These are phyloP conservation scores for Crucibulum laeve DNA, from an alignment of 768 basidiomycete genomes.

Conservation along the genomic window DNA sequence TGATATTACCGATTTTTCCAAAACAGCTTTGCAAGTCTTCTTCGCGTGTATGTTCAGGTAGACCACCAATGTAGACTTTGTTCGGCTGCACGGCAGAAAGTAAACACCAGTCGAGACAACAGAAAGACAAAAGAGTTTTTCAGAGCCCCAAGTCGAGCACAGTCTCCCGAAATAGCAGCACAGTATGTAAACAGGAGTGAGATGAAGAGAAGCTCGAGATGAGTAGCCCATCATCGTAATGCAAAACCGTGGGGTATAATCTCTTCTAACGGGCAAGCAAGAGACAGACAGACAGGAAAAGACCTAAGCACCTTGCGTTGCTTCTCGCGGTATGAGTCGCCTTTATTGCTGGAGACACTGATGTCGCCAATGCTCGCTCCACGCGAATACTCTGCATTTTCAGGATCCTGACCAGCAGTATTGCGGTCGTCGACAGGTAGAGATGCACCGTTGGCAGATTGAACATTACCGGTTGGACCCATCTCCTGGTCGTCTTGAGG, in stretches of 20 bases:
- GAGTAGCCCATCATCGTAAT: constrained; percentile 33
- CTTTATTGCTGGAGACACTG: constrained; percentile 34
- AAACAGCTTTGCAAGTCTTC: constrained; percentile 86
- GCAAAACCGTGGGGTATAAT: constrained; percentile 22
- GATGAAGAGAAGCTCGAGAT: constrained; percentile 26
- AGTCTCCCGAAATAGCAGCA: constrained; percentile 35
- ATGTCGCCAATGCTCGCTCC: constrained; percentile 44
- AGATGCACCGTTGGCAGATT: constrained; percentile 40
- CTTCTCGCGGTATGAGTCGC: constrained; percentile 63
- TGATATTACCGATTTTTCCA: constrained; percentile 75
- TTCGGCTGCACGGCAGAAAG: constrained; percentile 79
- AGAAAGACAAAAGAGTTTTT: constrained; percentile 48
- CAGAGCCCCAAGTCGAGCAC: constrained; percentile 36
- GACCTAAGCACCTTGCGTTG: constrained; percentile 87
- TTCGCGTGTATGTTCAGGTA: constrained; percentile 82
- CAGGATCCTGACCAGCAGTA: constrained; percentile 40
- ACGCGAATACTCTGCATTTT: constrained; percentile 49
- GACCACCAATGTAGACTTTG: constrained; percentile 89
- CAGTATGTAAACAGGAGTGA: constrained; percentile 31
- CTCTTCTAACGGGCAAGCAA: constrained; percentile 29
- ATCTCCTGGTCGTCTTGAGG: constrained; percentile 44
- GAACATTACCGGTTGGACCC: constrained; percentile 35
- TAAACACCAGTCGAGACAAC: constrained; percentile 63
- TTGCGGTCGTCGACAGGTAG: constrained; percentile 44
- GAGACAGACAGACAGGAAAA: constrained; percentile 30